Evolutionary conservation across 2,329 filamentous ascomycete species (phyloP).

Genomic region (Aspergillus jensenii): DNA sequence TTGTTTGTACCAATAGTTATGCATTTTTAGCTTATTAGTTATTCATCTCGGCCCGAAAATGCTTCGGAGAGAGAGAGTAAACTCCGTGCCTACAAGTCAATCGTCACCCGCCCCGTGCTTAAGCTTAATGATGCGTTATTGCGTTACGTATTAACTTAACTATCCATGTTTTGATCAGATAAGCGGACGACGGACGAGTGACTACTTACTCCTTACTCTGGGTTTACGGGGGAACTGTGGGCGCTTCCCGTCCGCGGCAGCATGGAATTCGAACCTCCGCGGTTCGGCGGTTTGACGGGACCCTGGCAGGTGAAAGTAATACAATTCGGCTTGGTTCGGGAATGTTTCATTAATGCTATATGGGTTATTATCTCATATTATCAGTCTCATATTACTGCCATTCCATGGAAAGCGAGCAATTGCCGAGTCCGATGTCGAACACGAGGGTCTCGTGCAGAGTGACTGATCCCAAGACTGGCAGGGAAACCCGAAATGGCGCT

Average conservation of each 20-base stretch:
- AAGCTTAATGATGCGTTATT: neutral
- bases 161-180: neutral
- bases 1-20: conserved; percentile 10
- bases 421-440: conserved; percentile 11
- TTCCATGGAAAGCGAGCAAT: neutral
- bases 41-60: neutral
- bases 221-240: neutral
- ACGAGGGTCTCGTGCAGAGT: neutral
- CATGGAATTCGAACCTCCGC: conserved; percentile 17
- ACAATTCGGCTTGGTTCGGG: neutral
- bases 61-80: neutral
- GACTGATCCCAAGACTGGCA: neutral
- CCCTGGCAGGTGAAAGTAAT: neutral
- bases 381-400: neutral
- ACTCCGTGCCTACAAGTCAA: neutral
- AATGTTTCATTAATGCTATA: neutral
- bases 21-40: neutral
- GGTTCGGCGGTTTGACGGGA: conserved; percentile 20
- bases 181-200: neutral
- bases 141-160: no score
- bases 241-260: conserved; percentile 3
- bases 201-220: neutral
- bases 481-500: conserved; percentile 1
- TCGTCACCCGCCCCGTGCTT: neutral
- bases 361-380: neutral